Conservation (phyloP, 108 stramenopile genomes). For the Fragilaria radians region DNA sequence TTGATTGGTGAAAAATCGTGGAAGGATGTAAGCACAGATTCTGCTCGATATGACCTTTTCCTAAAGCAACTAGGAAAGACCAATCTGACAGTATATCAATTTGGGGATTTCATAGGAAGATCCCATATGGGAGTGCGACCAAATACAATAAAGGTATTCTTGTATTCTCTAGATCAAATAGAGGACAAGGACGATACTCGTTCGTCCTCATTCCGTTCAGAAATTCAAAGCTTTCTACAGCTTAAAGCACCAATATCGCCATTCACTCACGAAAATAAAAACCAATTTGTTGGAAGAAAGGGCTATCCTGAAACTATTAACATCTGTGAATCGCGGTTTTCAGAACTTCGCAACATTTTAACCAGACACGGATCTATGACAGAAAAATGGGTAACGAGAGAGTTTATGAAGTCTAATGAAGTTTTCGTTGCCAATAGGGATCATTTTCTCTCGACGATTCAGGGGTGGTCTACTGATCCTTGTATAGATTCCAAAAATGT, state of each 20-base stretch:
- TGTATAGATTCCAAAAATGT: too few relatives aligned
- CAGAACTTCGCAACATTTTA: conserved; percentile 11
- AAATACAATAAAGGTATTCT: conserved; percentile 29
- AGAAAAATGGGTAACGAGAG: conserved; percentile 26
- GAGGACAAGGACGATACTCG: conserved; percentile 28
- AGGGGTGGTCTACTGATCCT: conserved; percentile 12
- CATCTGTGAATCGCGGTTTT: conserved; percentile 23
- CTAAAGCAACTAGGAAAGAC: conserved; percentile 30
- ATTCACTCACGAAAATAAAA: conserved; percentile 17
- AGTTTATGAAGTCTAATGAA: conserved; percentile 28
- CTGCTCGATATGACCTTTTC: conserved; percentile 22
- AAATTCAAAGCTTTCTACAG: conserved; percentile 27
- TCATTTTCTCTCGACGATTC: conserved; percentile 17
- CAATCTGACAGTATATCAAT: conserved; percentile 6
- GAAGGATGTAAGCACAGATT: conserved; percentile 28
- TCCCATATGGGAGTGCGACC: conserved; percentile 8
- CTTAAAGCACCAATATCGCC: conserved; percentile 20
- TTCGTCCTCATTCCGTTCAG: conserved; percentile 13
- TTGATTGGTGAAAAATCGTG: conserved; percentile 20
- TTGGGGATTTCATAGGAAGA: neutral
- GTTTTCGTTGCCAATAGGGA: conserved; percentile 31
- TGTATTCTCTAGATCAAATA: conserved; percentile 41
- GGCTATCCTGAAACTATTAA: conserved; percentile 32
- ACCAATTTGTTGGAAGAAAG: conserved; percentile 21
- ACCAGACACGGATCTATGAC: conserved; percentile 17